Base-by-base conservation (phyloP, 768 basidiomycete species). In the Pisolithus orientalis region DNA sequence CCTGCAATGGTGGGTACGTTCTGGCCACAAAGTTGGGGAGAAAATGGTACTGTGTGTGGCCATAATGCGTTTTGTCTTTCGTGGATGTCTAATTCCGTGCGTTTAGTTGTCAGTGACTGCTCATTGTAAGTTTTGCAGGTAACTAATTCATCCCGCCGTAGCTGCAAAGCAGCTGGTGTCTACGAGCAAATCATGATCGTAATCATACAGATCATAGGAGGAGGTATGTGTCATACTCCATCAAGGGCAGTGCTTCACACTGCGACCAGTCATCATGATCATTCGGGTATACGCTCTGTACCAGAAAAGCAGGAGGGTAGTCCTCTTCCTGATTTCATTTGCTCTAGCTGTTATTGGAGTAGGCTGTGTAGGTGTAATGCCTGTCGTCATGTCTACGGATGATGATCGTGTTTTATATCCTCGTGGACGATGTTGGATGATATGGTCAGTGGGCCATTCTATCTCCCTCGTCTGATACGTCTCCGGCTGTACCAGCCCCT, bases 1-100 rank as follows among this genome's bases (percentile, higher is more conserved):
- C 71, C 75, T 8, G 65, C 72, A 34, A 50, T 70, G 32, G 44
- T 67, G 6, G 65, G 72, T 44, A 63, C 58, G 21, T 74, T 72
- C 50, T 71, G 65, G 63, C 50, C 57, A 25, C 5, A 11, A 13
- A 25, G 2, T 11, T 34, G 38, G 4, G 6, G 2, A 13, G 25
- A 24, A 13, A 2, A 24, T n/a, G 27, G 38, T 7, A 14, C 29
- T 31, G 56, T 60, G 49, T 42, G 56, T 24, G n/a, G 8, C 11
- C 51, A 11, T 4, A 10, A 28, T 25, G 5, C 16, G 21, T 16
- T 14, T 40, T 1, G 7, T 39, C 17, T 16, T 17, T 6, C 27
- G 9, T 0, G 53, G 4, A 46, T 51, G 10, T 6, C 59, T 43
- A 10, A 58, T n/a, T 29, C 48, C 5, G 24, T 44, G n/a, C 38